phyloP scores from a whole-genome alignment of 2,329 filamentous ascomycete genomes.

The Aureobasidium sp. region DNA sequence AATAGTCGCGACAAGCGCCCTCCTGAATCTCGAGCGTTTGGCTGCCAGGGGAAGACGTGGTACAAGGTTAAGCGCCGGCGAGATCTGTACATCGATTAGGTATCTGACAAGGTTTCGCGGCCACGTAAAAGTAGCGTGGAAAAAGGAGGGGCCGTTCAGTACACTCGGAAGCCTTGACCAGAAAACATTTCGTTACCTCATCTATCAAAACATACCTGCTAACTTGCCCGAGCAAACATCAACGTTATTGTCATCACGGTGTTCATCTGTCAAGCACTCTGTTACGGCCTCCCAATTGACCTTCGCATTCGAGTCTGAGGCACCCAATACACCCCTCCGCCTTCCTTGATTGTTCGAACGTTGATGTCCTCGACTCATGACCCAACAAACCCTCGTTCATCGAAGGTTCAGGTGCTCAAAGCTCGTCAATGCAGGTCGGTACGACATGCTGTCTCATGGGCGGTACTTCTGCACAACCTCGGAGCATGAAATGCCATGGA shows the following conservation, averaged over 20 bases:
- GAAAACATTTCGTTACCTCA: neutral
- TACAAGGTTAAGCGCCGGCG: slow-evolving; percentile 6
- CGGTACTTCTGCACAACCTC: neutral
- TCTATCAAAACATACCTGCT: neutral
- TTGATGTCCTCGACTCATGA: neutral
- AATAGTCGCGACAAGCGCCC: slow-evolving; percentile 2
- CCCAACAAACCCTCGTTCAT: neutral
- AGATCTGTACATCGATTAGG: neutral
- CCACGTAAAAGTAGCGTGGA: neutral
- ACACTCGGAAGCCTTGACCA: neutral
- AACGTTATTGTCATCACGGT: neutral
- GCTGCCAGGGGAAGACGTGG: slow-evolving; percentile 2
- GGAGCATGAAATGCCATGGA: slow-evolving; percentile 1
- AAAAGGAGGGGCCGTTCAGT: slow-evolving; percentile 1
- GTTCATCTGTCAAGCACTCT: neutral
- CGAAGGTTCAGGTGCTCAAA: neutral
- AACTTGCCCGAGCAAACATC: neutral
- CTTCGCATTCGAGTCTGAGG: neutral
- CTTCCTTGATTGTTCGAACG: neutral
- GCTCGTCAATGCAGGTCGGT: neutral
- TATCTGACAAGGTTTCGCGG: neutral
- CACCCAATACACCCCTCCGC: neutral
- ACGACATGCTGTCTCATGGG: neutral
- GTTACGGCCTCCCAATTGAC: neutral
- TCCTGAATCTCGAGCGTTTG: neutral